Percentiles rank a stretch among this genome's conserved stretches.
These are phyloP conservation scores for Eragrostis nindensis DNA, from an alignment of 176 grass and related monocot species.

Conservation along the genomic window DNA sequence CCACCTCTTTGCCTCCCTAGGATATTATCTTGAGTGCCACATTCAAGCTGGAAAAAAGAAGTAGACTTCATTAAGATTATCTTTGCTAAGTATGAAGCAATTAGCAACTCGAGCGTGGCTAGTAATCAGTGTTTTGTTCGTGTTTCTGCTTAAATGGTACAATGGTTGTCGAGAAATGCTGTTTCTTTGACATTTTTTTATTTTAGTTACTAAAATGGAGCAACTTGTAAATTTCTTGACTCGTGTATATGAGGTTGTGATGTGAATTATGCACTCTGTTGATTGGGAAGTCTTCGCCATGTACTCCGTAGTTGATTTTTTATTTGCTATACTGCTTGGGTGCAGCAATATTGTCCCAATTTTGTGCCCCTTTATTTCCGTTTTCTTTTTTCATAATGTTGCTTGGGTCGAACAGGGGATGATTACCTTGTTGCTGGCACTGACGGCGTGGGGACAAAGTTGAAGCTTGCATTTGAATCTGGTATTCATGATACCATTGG, in stretches of 20 bases:
- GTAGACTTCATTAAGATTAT: not conserved
- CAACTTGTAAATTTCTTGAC: no score
- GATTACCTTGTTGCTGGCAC: slow-evolving; percentile 83
- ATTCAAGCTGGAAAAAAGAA: not conserved
- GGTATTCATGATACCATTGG: slow-evolving; percentile 96
- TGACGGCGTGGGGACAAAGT: slow-evolving; percentile 91
- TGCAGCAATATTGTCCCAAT: not conserved
- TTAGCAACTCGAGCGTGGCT: not conserved
- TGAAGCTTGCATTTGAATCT: slow-evolving; percentile 98
- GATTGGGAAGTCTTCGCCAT: not conserved
- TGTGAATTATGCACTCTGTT: no score
- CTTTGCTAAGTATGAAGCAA: not conserved
- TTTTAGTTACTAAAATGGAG: not conserved
- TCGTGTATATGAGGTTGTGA: no score
- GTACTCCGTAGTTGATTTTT: no score
- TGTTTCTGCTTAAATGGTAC: no score
- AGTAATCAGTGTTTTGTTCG: no score
- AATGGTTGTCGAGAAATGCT: not conserved
- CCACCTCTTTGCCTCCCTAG: not conserved
- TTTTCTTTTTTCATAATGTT: not conserved
- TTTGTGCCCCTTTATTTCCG: not conserved
- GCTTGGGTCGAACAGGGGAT: slow-evolving; percentile 54
- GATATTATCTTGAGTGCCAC: not conserved
- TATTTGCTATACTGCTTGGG: not conserved
- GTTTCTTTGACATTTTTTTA: not conserved